A percentile compares a stretch with the other conserved stretches of the same genome.
phyloP scores from a whole-genome alignment of 768 basidiomycete species.

The Suillus paluster region DNA sequence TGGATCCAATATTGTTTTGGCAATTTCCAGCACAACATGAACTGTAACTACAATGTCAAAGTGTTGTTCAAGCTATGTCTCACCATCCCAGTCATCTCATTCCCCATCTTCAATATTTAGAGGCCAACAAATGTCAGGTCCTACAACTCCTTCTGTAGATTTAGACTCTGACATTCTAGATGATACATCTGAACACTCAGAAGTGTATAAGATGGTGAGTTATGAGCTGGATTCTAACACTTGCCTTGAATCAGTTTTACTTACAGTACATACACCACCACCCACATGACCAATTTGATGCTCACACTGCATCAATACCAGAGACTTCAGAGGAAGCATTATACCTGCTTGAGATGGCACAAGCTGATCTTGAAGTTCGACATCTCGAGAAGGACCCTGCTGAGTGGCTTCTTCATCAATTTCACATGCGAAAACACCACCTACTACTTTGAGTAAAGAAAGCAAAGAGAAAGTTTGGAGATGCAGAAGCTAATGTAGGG shows the following conservation, averaged over 20 bases:
- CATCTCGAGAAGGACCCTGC: neutral
- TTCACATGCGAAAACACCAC: neutral
- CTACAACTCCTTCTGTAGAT: neutral
- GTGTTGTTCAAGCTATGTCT: neutral
- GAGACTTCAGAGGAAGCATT: neutral
- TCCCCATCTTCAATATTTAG: neutral
- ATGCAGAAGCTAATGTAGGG: neutral
- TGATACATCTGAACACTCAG: neutral
- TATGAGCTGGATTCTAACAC: neutral
- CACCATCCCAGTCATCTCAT: neutral
- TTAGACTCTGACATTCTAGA: neutral
- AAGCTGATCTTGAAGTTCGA: neutral
- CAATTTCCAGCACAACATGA: neutral
- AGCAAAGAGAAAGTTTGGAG: neutral
- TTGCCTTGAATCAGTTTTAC: neutral
- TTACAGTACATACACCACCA: neutral
- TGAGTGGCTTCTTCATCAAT: neutral
- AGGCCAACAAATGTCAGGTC: neutral
- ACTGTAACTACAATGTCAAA: neutral
- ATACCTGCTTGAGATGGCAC: neutral
- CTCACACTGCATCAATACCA: neutral
- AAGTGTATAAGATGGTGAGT: neutral
- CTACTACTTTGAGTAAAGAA: neutral
- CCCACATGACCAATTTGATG: neutral
- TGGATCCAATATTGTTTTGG: neutral